phyloP scores from a whole-genome alignment of 2,329 filamentous ascomycete species.

The Fusarium pilosicola region DNA sequence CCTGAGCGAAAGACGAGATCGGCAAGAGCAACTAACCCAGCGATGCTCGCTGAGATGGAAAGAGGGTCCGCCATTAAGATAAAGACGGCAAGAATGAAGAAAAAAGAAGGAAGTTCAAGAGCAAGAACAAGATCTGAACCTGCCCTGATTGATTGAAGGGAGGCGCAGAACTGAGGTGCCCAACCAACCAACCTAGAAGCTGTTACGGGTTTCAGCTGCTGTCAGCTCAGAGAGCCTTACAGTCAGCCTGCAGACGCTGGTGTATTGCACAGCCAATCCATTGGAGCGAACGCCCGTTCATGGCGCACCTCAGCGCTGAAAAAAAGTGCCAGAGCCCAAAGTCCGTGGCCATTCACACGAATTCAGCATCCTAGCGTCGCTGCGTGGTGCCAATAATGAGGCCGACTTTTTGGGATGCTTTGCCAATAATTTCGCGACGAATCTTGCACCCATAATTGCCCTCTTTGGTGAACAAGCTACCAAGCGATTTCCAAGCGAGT shows the following conservation, averaged over 20 bases:
- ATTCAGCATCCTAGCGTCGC: not conserved
- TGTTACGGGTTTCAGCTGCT: not conserved
- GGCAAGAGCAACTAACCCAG: conserved; percentile 16
- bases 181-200: not conserved
- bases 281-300: not conserved
- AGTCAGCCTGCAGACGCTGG: not conserved
- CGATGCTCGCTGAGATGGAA: conserved; percentile 20
- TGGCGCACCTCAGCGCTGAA: not conserved
- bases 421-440: not conserved
- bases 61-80: not conserved
- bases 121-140: too few relatives aligned
- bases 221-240: not conserved
- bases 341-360: not conserved
- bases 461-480: not conserved
- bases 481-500: not conserved
- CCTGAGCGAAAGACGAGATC: conserved; percentile 14
- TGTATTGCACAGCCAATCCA: not conserved
- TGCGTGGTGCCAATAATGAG: not conserved
- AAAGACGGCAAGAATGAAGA: not conserved
- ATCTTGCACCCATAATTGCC: not conserved
- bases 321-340: not conserved
- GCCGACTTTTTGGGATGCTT: not conserved
- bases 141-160: not conserved
- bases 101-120: not conserved
- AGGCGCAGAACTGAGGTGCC: not conserved